Base-by-base conservation (phyloP, 2,329 filamentous ascomycete genomes). In the Pseudopyricularia javanii region DNA sequence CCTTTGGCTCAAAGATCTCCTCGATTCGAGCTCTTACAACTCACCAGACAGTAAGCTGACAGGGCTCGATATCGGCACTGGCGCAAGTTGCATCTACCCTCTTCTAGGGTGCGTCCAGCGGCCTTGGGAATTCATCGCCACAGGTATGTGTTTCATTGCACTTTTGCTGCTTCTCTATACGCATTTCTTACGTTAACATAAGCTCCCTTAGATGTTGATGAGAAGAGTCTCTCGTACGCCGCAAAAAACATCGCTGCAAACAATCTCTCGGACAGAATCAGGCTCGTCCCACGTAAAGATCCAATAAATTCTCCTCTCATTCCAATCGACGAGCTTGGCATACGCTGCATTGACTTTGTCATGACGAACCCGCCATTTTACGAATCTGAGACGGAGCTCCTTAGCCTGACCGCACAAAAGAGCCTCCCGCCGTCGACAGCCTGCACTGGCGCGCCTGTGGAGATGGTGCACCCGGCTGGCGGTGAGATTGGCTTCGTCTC, bases 301-400 rank as follows among this genome's bases (percentile, higher is more conserved):
- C 59, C 70, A 0, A 63, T 69, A 0, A 34, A 9, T 54, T 78
- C 76, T 34, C 60, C 70, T 0, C 69, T 96, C 2, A 74, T 97
- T 6, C 83, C 86, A 0, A 63, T 89, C 0, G 71, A 81, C 37
- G 73, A 73, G 0, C 62, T 83, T 1, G 67, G 65, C 22, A 63
- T 78, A 4, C 63, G 69, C 7, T 62, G 56, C 3, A 73, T 95
- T 45, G 84, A 91, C 63, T 96, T 97, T 64, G 82, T 80, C 54
- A 94, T 97, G 82, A 91, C 86, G 57, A 98, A 98, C 59, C 93
- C 93, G 0, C 93, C 93, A 0, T 98, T 98, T 69, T 97, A 96
- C 70, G 67, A 74, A n/a, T 90, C 87, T 0, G 70, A 77, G 3
- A 68, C 75, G 5, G 89, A 94, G 50, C 79, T 96, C 67, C 59